Conservation (phyloP, 345 rosid genomes). For the Murraya paniculata region DNA sequence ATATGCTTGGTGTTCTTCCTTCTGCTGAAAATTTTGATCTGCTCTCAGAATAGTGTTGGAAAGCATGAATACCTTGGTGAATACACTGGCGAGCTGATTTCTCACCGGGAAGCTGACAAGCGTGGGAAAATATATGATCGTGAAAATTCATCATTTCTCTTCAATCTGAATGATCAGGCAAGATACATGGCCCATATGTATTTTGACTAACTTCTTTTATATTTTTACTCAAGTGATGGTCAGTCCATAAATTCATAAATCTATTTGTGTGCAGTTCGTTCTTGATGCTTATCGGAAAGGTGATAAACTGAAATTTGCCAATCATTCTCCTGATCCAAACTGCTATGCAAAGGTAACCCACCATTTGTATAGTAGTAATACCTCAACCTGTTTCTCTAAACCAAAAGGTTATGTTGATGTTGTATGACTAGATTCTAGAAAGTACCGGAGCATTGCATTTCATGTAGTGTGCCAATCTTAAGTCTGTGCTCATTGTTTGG, state of each 20-base stretch:
- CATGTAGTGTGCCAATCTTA: not conserved
- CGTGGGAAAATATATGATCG: conserved; percentile 99
- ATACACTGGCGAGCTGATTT: conserved; percentile 97
- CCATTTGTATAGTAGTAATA: too few species aligned
- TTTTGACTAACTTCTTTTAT: not conserved
- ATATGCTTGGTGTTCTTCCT: not conserved
- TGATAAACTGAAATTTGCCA: conserved; percentile 93
- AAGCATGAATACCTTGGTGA: conserved; percentile 98
- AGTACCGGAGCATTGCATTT: not conserved
- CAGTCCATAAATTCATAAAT: not conserved
- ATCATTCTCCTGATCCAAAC: conserved; percentile 97
- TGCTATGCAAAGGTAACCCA: conserved; percentile 89
- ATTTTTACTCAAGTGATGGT: not conserved
- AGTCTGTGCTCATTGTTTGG: not conserved
- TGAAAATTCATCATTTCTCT: conserved; percentile 96
- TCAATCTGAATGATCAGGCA: conserved; percentile 98
- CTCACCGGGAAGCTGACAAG: conserved; percentile 98
- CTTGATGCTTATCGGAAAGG: conserved; percentile 98
- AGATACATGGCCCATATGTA: conserved; percentile 12
- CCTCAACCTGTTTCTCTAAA: not conserved
- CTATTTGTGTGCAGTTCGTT: conserved; percentile 68
- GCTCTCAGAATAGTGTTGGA: conserved; percentile 81
- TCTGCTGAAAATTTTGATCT: conserved; percentile 16
- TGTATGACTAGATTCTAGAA: not conserved
- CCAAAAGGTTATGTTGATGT: not conserved